Evolutionary conservation across 768 basidiomycete genomes (phyloP).

Genomic region (Lenzites betulinus): DNA sequence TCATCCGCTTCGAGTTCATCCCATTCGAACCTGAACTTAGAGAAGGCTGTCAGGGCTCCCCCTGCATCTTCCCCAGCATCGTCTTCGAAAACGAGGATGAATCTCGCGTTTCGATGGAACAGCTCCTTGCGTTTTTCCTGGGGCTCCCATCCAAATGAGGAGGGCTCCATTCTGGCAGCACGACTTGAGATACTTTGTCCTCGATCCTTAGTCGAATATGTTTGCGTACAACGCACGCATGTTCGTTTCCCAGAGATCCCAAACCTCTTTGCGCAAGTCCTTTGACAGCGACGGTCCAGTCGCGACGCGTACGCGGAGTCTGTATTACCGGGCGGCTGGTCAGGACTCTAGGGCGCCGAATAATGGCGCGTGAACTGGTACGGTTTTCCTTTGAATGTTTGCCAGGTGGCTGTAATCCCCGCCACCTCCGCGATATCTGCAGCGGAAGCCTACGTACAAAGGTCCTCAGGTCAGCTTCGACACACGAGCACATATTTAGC

Average conservation of each 20-base stretch:
- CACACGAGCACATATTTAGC: background rate
- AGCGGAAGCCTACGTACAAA: background rate
- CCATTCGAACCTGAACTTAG: constrained; percentile 74
- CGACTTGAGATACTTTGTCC: background rate
- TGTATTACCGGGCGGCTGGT: background rate
- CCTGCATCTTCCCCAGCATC: constrained; percentile 9
- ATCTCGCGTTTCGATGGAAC: constrained; percentile 20
- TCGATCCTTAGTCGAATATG: background rate
- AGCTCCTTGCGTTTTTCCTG: constrained; percentile 17
- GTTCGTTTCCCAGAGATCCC: constrained; percentile 54
- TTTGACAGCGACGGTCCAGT: constrained; percentile 36
- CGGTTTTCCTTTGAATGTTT: background rate
- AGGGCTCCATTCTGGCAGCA: constrained; percentile 6
- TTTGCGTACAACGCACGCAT: constrained; percentile 48
- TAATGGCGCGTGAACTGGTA: background rate
- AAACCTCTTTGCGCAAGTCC: constrained; percentile 47
- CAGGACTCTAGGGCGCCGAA: too few species aligned
- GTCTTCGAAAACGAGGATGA: constrained; percentile 1
- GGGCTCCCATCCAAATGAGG: constrained; percentile 26
- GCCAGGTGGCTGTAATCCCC: background rate
- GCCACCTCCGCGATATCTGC: background rate
- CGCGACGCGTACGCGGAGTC: background rate
- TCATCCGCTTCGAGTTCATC: constrained; percentile 62
- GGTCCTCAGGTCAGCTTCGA: background rate
- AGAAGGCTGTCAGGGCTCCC: constrained; percentile 37